Conservation (phyloP, 2,329 filamentous ascomycete species). For the Helminthosporium solani region DNA sequence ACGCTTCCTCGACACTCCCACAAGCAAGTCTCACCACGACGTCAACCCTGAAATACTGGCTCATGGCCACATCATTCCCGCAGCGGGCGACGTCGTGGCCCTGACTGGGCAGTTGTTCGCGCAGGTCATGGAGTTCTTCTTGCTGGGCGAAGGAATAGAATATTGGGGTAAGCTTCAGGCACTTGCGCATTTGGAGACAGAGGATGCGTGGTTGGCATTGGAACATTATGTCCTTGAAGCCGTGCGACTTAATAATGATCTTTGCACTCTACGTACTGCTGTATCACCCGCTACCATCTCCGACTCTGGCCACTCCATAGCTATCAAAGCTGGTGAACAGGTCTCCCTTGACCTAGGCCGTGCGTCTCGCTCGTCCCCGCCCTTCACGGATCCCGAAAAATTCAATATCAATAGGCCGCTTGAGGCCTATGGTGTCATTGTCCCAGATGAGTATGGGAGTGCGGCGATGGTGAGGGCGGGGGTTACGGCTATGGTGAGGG, state of each 20-base stretch:
- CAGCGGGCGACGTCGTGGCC: conserved; percentile 55
- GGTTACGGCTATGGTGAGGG: conserved; percentile 50
- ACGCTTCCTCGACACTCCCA: conserved; percentile 50
- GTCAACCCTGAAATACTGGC: conserved; percentile 51
- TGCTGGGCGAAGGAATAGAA: conserved; percentile 49
- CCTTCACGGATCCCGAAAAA: conserved; percentile 46
- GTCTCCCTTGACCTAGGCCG: conserved; percentile 48
- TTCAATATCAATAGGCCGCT: conserved; percentile 43
- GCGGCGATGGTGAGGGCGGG: conserved; percentile 46
- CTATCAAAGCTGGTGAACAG: conserved; percentile 40
- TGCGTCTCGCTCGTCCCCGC: conserved; percentile 44
- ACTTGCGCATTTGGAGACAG: conserved; percentile 48
- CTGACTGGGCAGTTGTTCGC: conserved; percentile 61
- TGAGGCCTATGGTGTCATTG: conserved; percentile 49
- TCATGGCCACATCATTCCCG: conserved; percentile 59
- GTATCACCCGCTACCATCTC: conserved; percentile 34
- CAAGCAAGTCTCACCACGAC: conserved; percentile 11
- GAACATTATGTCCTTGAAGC: conserved; percentile 54
- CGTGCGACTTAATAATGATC: conserved; percentile 47
- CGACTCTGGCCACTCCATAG: conserved; percentile 31
- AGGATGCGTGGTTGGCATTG: conserved; percentile 49
- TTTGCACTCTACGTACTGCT: conserved; percentile 44
- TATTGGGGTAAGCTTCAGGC: conserved; percentile 52
- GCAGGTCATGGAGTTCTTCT: conserved; percentile 59
- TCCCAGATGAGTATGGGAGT: conserved; percentile 46